phyloP scores from a whole-genome alignment of 257 asterid species.

The Solanum paucissectum region DNA sequence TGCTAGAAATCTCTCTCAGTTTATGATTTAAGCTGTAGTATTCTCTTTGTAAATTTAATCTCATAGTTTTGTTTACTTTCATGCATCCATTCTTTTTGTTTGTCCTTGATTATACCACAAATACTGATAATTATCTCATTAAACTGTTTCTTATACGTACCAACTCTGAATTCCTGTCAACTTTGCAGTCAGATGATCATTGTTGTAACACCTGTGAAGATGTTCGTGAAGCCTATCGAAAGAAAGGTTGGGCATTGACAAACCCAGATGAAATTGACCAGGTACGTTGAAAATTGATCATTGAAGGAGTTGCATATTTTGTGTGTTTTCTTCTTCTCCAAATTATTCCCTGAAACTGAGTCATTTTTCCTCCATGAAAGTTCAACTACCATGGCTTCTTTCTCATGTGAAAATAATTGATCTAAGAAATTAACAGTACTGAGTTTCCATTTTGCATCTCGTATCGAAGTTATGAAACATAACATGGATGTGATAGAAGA shows the following conservation, averaged over 20 bases:
- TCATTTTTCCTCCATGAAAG: background rate
- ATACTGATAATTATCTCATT: background rate
- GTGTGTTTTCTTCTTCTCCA: background rate
- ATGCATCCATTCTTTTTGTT: background rate
- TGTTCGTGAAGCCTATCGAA: conserved; percentile 95
- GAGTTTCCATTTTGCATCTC: background rate
- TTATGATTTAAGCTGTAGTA: background rate
- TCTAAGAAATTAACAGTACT: background rate
- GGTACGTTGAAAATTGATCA: conserved; percentile 24
- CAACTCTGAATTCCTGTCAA: conserved; percentile 7
- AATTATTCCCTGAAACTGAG: background rate
- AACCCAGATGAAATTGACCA: conserved; percentile 84
- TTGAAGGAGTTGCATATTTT: background rate
- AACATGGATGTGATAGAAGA: background rate
- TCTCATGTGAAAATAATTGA: background rate
- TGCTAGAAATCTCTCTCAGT: background rate
- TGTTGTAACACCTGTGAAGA: conserved; percentile 96
- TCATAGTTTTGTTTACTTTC: background rate
- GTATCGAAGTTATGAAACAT: background rate
- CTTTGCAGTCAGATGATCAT: conserved; percentile 67
- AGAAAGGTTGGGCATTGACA: conserved; percentile 87
- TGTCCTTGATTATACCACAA: background rate
- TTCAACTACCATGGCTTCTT: background rate
- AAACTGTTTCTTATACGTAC: conserved; percentile 1
- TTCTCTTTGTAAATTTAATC: background rate